These are phyloP conservation scores for Phaffomyces thermotolerans DNA, from an alignment of 805 yeast genomes.

Conservation along the genomic window DNA sequence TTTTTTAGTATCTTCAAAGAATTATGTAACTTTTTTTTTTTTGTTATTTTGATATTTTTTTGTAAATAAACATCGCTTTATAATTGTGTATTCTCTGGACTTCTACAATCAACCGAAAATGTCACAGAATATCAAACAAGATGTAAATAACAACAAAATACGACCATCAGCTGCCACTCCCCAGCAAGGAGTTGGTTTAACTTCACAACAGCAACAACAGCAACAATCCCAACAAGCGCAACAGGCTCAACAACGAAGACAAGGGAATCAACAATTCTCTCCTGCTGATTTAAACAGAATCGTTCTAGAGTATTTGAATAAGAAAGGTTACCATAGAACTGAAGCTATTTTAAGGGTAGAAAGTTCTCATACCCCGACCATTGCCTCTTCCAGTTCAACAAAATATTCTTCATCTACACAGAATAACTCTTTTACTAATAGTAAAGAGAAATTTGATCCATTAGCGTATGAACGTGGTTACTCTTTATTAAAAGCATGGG, in stretches of 20 bases:
- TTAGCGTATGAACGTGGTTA: constrained; percentile 75
- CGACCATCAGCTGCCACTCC: constrained; percentile 4
- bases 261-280: constrained; percentile 41
- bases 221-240: background rate
- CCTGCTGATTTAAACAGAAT: constrained; percentile 87
- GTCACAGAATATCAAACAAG: constrained; percentile 6
- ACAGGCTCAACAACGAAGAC: constrained; percentile 17
- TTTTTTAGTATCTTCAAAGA: background rate
- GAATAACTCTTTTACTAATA: background rate
- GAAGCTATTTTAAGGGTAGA: constrained; percentile 93
- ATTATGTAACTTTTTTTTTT: background rate
- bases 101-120: background rate
- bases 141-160: background rate
- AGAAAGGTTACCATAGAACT: constrained; percentile 90
- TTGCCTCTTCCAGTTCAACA: constrained; percentile 22
- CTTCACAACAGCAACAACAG: constrained; percentile 4
- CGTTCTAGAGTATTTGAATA: constrained; percentile 85
- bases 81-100: no score
- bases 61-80: no score
- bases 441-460: constrained; percentile 33
- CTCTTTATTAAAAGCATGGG: constrained; percentile 77
- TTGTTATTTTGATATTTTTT: background rate
- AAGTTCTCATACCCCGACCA: constrained; percentile 52
- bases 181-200: background rate
- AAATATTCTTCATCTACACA: background rate